These are phyloP conservation scores for Talaromyces sp. DNA, from an alignment of 2,329 filamentous ascomycete genomes.

Conservation along the genomic window DNA sequence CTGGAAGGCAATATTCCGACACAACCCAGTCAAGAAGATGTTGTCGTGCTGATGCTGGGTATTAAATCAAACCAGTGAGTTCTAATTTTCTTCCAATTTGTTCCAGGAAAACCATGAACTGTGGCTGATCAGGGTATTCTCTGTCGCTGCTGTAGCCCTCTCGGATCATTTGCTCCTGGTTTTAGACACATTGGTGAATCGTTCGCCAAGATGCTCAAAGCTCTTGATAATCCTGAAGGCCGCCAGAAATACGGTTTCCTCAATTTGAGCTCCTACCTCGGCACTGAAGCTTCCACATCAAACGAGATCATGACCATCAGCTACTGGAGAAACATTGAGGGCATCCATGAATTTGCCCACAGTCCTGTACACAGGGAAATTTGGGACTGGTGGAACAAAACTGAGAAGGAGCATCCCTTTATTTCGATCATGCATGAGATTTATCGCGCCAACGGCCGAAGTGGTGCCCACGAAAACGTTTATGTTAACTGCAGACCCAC, in stretches of 20 bases:
- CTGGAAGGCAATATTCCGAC: conserved; percentile 5
- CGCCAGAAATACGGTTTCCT: conserved; percentile 46
- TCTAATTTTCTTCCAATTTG: no score
- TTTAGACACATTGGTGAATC: conserved; percentile 33
- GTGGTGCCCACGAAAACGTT: conserved; percentile 47
- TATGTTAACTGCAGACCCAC: conserved; percentile 37
- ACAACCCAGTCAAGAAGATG: neutral
- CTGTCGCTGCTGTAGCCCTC: conserved; percentile 24
- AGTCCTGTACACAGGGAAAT: conserved; percentile 43
- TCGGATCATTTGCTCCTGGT: conserved; percentile 46
- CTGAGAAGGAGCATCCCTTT: conserved; percentile 30
- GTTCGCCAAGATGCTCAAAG: conserved; percentile 37
- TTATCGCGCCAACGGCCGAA: conserved; percentile 37
- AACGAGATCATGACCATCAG: conserved; percentile 40
- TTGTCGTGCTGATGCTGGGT: conserved; percentile 10
- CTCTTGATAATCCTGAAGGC: conserved; percentile 25
- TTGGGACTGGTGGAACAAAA: conserved; percentile 48
- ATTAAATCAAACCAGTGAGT: conserved; percentile 12
- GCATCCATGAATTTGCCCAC: conserved; percentile 51
- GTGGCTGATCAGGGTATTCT: neutral
- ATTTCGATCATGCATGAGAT: conserved; percentile 54
- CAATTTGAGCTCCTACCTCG: conserved; percentile 38
- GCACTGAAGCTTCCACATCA: conserved; percentile 31
- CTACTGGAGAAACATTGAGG: conserved; percentile 49
- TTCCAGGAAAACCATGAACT: neutral